Base-by-base conservation (phyloP, 2,329 filamentous ascomycete genomes). In the Neofusicoccum ribis region DNA sequence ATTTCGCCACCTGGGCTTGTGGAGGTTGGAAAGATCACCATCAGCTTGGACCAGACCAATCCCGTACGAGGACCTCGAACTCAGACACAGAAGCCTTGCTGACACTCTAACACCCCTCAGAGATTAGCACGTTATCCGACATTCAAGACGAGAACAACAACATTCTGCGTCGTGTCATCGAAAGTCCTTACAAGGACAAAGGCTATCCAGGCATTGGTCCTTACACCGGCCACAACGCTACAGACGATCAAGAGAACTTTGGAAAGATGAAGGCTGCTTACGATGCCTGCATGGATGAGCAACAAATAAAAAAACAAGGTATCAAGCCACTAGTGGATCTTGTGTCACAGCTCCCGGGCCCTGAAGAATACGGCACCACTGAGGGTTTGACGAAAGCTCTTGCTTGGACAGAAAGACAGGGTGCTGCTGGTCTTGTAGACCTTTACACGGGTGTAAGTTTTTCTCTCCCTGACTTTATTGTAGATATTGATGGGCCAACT, bases 1-100 rank as follows among this genome's bases (percentile, higher is more conserved):
- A 91, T 70, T 92, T 92, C 66, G 87, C 90, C 66, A 81, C 88
- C 72, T 83, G 87, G 63, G 87, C 87, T 20, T 91, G 89, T 70
- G 88, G 87, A 65, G 89, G 89, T 12, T 91, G 89, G 85, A 80
- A 84, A 62, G 81, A 86, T 17, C 82, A 80, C 8, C 85, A 91
- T 76, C 88, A 91, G 70, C 83, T 91, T 65, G 84, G 88, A 2
- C 78, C 86, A 4, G 89, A 91, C 71, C 85, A 88, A 67, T 37
- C 43, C 15, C 20, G 58, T 61, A 49, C 37, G 58, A 37, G 14
- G 14, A 2, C 49, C 31, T 37, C 15, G 17, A 31, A 7, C 27
- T 7, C 27, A 5, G 27, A 5, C 27, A 31, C 27, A 31, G 27
- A 7, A 7, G 27, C 27, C 5, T 31, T 31, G 27, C 27, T 27